A percentile compares a stretch with the other conserved stretches of the same genome.
Evolutionary conservation across 192 early-diverging fungal species (phyloP).

Genomic region (Martensiomyces pterosporus): DNA sequence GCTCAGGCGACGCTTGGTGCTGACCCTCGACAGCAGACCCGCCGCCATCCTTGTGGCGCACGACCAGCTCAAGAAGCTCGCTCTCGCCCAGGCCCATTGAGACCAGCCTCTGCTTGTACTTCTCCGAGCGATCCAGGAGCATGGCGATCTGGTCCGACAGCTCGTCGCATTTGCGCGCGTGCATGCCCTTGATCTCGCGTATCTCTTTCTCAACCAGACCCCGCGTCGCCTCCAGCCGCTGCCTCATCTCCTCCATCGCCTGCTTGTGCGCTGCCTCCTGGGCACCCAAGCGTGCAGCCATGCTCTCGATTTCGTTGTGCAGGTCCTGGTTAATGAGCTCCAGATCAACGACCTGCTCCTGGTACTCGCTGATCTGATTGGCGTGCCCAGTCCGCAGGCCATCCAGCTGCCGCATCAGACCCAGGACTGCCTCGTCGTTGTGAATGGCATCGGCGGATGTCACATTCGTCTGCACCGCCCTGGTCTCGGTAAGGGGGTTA

Average conservation of each 20-base stretch:
- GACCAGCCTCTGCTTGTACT: constrained; percentile 17
- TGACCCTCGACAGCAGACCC: not conserved
- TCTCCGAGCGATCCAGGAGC: constrained; percentile 22
- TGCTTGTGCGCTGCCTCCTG: constrained; percentile 17
- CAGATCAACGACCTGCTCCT: constrained; percentile 45
- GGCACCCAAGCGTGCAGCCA: constrained; percentile 11
- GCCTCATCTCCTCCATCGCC: constrained; percentile 23
- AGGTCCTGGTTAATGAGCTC: constrained; percentile 45
- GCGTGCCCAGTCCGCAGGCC: constrained; percentile 28
- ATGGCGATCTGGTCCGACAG: constrained; percentile 27
- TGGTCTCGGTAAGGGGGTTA: not conserved
- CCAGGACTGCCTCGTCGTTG: constrained; percentile 42
- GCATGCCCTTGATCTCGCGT: constrained; percentile 35
- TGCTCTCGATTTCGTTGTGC: constrained; percentile 29
- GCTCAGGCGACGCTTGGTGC: constrained; percentile 1
- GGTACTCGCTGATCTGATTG: constrained; percentile 46
- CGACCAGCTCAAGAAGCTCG: constrained; percentile 29
- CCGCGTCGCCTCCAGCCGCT: constrained; percentile 15
- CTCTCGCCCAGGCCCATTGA: constrained; percentile 17
- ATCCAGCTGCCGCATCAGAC: constrained; percentile 47
- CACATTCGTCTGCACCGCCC: constrained; percentile 19
- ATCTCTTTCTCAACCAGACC: constrained; percentile 36
- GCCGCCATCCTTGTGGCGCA: not conserved
- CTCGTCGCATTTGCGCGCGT: constrained; percentile 42
- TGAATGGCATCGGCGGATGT: constrained; percentile 18